Evolutionary conservation across 768 basidiomycete species (phyloP).

Genomic region (Tulasnella sp.): DNA sequence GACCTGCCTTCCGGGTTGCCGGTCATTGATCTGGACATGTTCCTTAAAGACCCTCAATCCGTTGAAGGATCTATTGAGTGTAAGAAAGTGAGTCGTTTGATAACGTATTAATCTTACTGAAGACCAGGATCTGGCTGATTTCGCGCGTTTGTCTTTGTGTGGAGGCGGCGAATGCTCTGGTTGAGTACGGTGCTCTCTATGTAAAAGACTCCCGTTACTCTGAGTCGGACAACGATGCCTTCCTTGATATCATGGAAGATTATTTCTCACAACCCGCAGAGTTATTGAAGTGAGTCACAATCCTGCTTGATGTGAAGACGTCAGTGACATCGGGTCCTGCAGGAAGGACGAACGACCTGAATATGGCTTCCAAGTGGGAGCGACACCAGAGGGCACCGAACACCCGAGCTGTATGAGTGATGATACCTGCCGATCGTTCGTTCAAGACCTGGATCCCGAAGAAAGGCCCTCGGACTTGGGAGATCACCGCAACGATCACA

Average conservation of each 20-base stretch:
- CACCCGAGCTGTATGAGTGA: slow-evolving; percentile 78
- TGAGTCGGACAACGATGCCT: slow-evolving; percentile 67
- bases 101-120: too few species aligned
- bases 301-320: not conserved
- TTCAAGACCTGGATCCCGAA: slow-evolving; percentile 57
- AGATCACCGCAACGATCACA: slow-evolving; percentile 66
- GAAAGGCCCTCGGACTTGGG: slow-evolving; percentile 71
- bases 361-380: slow-evolving; percentile 82
- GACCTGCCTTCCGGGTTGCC: slow-evolving; percentile 41
- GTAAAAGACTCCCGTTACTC: slow-evolving; percentile 77
- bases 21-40: slow-evolving; percentile 67
- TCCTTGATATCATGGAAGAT: slow-evolving; percentile 86
- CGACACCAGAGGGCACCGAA: slow-evolving; percentile 81
- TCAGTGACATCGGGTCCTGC: not conserved
- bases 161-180: slow-evolving; percentile 72
- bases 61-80: slow-evolving; percentile 47
- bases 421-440: slow-evolving; percentile 71
- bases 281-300: slow-evolving; percentile 37
- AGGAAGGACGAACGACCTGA: slow-evolving; percentile 71
- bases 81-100: slow-evolving; percentile 38
- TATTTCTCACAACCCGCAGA: slow-evolving; percentile 71
- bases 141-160: too few species aligned
- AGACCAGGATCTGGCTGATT: too few species aligned
- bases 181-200: slow-evolving; percentile 76
- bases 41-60: slow-evolving; percentile 39